Evolutionary conservation across 2,329 filamentous ascomycete genomes (phyloP), one percentile per base, ranked within the genome.

Genomic region (Monosporascus ibericus): DNA sequence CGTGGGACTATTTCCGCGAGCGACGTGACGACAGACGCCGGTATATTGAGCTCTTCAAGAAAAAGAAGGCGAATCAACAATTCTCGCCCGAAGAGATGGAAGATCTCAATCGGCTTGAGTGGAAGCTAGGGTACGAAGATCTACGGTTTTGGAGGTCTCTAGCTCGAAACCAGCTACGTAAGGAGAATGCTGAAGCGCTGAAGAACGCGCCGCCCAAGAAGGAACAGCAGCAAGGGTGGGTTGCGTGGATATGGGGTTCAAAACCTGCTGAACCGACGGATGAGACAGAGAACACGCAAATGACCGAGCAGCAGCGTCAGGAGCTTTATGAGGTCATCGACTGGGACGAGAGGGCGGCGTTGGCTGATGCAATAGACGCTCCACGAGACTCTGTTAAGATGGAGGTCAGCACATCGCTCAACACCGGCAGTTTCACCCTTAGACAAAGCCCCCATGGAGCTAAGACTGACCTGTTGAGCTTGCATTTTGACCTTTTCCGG

Each of bases 241-340:
- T 88, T 24, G 80, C 89, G 27, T 99, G 92, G 92, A 81, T 90
- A 30, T 97, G 92, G 92, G 92, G 92, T 20, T 79, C 85, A 1
- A 88, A 91, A 61, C 81, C 85, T 1, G 64, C 73, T 38, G 71
- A 81, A 48, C 77, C 72, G 8, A 71, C 69, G 48, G 80, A 88
- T 40, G 78, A 88, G 44, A 78, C 85, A 4, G 87, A 95, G 60
- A 88, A 92, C 56, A 89, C 86, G 0, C 83, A 90, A 54, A 95
- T 99, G 79, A 95, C 90, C 0, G 94, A 99, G 56, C 86, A 97
- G 69, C 92, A 99, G 68, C 86, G 92, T 42, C 91, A 97, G 68
- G 92, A 99, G 70, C 80, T 99, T 9, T 99, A 97, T 69, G 87
- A 95, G 61, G 95, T 90, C 48, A 99, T 99, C 63, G 94, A 97